These are phyloP conservation scores for Aspergillus affinis DNA, from an alignment of 495 filamentous ascomycete genomes.

Conservation along the genomic window DNA sequence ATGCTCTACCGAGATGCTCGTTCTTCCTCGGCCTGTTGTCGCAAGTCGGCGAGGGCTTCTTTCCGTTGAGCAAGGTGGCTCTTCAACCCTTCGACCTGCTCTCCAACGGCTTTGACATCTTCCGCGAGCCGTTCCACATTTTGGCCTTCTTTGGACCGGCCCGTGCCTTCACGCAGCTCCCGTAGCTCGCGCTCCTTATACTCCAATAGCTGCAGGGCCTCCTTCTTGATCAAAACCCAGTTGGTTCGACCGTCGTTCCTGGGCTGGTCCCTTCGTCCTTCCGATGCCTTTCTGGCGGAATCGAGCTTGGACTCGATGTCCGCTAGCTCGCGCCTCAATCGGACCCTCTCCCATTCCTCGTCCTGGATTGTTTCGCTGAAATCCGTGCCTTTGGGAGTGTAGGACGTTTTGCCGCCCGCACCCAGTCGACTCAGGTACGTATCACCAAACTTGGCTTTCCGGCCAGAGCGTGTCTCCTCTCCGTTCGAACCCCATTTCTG, in stretches of 20 bases:
- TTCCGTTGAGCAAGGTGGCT: conserved; percentile 46
- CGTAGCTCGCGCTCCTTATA: conserved; percentile 51
- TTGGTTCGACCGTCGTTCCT: conserved; percentile 44
- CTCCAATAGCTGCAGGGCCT: conserved; percentile 82
- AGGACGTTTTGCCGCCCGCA: conserved; percentile 71
- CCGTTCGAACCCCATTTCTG: conserved; percentile 66
- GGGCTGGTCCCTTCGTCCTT: conserved; percentile 59
- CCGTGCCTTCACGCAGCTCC: conserved; percentile 45
- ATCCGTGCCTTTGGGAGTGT: conserved; percentile 76
- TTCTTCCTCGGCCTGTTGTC: conserved; percentile 48
- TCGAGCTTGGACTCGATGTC: conserved; percentile 85
- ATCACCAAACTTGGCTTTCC: conserved; percentile 95
- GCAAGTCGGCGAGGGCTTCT: conserved; percentile 42
- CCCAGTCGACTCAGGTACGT: conserved; percentile 91
- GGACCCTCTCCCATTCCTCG: conserved; percentile 94
- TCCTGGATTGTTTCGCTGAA: conserved; percentile 76
- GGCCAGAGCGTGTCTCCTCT: conserved; percentile 73
- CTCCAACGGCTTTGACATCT: conserved; percentile 49
- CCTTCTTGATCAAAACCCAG: conserved; percentile 83
- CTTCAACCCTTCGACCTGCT: conserved; percentile 55
- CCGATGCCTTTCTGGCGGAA: conserved; percentile 67
- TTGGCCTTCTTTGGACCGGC: conserved; percentile 45
- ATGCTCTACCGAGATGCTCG: conserved; percentile 36
- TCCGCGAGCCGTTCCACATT: conserved; percentile 41
- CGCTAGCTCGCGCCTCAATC: conserved; percentile 83